These are phyloP conservation scores for Annona squamosa DNA, from an alignment of 164 flowering plant species.

Conservation along the genomic window DNA sequence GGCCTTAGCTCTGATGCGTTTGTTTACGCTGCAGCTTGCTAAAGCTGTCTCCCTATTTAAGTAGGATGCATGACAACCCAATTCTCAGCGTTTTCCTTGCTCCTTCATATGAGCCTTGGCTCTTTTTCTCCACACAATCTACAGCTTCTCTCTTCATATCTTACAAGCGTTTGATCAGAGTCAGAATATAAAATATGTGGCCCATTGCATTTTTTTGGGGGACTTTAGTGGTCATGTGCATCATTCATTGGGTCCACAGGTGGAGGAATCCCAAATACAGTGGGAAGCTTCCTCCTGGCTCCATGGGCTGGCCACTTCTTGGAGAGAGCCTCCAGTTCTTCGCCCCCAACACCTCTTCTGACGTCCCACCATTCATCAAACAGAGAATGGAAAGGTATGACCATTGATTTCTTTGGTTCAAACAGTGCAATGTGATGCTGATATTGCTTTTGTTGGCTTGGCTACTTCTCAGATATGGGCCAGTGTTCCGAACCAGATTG, in stretches of 20 bases:
- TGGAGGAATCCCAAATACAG: conserved; percentile 33
- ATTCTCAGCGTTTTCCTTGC: conserved; percentile 13
- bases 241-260: conserved; percentile 28
- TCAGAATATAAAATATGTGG: conserved; percentile 14
- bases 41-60: conserved; percentile 40
- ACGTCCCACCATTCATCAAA: conserved; percentile 30
- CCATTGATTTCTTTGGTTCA: not conserved
- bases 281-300: conserved; percentile 35
- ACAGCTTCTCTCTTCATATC: not conserved
- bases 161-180: not conserved
- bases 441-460: not conserved
- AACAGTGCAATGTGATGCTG: not conserved
- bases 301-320: conserved; percentile 35
- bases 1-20: conserved; percentile 7
- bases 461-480: conserved; percentile 24
- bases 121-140: conserved; percentile 7
- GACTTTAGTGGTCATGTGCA: conserved; percentile 18
- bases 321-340: conserved; percentile 40
- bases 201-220: conserved; percentile 17
- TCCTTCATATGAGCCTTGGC: conserved; percentile 8
- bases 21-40: conserved; percentile 13
- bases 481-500: conserved; percentile 30
- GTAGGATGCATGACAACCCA: conserved; percentile 19
- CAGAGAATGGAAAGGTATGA: conserved; percentile 27
- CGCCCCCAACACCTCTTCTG: conserved; percentile 24